Evolutionary conservation across 768 basidiomycete species (phyloP), one percentile per base, ranked within the genome.

Genomic region (Tylopilus felleus): DNA sequence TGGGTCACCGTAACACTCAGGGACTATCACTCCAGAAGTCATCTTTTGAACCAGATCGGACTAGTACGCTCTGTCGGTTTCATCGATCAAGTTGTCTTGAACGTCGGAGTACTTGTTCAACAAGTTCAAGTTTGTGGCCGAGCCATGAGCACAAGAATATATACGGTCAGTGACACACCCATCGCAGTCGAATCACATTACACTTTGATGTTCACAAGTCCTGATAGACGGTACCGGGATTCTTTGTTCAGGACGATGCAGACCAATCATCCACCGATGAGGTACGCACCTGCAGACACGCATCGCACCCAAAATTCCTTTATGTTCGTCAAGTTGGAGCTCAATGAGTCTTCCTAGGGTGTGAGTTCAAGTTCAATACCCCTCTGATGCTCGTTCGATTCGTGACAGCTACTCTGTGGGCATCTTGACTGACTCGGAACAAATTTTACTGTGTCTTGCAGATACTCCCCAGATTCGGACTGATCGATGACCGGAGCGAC

Each of bases 401-500:
- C 17, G 10, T 6, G 21, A 36, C 8, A 16, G 14, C 3, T 23
- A 19, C 39, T 50, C n/a, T n/a, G n/a, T 13, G 29, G 29, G 29
- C 36, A 38, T 19, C 36, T 19, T 38, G n/a, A 36, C 9, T 27
- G 6, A 43, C 17, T 36, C 9, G 22, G 29, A 19, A 0, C 25
- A 6, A 16, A 25, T 16, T 3, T 19, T 4, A 16, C 9, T 4
- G 6, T 12, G 2, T 36, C 23, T 42, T 27, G 19, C 41, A 65
- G 64, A 27, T 66, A 17, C 56, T 66, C 13, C 58, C 64, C 4
- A 53, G 60, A 31, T 63, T 64, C 17, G 63, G 63, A 39, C 35
- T 64, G 25, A 49, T 81, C 13, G 84, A 87, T 50, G 61, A 71
- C 8, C 73, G 77, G 0, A 46, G 71, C 0, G 68, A 78, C 19